Base-by-base conservation (phyloP, 2,329 filamentous ascomycete species). In the Sporothrix variecibatus region DNA sequence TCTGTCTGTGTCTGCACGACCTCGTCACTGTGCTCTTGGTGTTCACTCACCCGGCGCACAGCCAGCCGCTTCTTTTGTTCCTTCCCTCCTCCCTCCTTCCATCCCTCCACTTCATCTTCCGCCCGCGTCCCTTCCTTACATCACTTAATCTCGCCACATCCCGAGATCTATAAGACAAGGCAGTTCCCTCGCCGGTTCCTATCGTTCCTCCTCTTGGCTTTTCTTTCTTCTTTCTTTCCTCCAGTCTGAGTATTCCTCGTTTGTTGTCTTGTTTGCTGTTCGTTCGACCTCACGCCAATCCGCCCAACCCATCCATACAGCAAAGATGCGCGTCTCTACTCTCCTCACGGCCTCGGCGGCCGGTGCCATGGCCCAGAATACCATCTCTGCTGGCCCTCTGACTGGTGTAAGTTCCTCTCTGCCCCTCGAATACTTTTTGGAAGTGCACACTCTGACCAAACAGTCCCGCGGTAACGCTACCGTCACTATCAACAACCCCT, bases 401-500 rank as follows among this genome's bases (percentile, higher is more conserved):
- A 74, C 72, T 51, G 73, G 73, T 23, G 73, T 75, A 73, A 9
- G 75, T 68, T n/a, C 7, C 20, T 1, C 40, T 28, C 7, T 17
- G 12, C n/a, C 7, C 62, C 20, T 23, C 12, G 15, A 2, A 11
- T 64, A 28, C 9, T 38, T n/a, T 15, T 20, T n/a, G n/a, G n/a
- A n/a, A n/a, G n/a, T n/a, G n/a, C n/a, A n/a, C 6, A n/a, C 51
- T 26, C 67, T 23, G 20, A 26, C 20, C 7, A 12, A 12, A 1
- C 31, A 77, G 76, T 17, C 74, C 23, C 76, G 74, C 43, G 76
- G 76, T 2, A 75, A 77, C 51, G 77, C 77, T 17, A 75, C 75
- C 26, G 75, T 77, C 56, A 84, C 88, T 23, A 81, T 79, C 20
- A 83, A 87, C 81, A 93, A 93, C 82, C 87, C 90, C 1, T 74